Percentiles rank a stretch among this genome's conserved stretches.
Conservation (phyloP, 768 basidiomycete species). For the Xerocomus spinulosus region DNA sequence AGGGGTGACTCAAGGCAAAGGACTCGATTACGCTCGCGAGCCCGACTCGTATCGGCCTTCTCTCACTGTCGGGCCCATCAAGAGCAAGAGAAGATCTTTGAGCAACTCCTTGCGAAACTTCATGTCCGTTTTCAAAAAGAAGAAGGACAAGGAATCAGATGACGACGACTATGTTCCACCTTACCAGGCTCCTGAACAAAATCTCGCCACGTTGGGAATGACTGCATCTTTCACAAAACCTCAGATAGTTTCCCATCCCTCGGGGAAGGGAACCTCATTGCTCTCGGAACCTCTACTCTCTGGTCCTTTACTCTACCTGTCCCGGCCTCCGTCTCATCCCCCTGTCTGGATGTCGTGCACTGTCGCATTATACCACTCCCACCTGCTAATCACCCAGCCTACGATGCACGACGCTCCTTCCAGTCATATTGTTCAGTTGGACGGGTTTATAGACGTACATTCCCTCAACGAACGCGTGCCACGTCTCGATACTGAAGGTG, state of each 20-base stretch:
- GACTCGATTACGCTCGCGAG: too few species aligned
- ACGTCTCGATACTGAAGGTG: conserved; percentile 39
- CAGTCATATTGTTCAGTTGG: conserved; percentile 45
- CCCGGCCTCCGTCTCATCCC: conserved; percentile 26
- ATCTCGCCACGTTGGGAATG: background rate
- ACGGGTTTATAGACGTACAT: conserved; percentile 57
- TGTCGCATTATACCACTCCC: conserved; percentile 33
- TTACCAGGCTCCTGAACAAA: conserved; percentile 6
- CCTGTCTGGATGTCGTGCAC: conserved; percentile 51
- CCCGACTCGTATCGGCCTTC: conserved; percentile 14
- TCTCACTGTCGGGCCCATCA: conserved; percentile 23
- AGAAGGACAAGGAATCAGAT: conserved; percentile 27
- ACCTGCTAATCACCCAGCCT: conserved; percentile 47
- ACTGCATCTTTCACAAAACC: background rate
- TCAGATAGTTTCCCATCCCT: background rate
- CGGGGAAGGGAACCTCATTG: background rate
- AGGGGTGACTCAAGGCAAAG: conserved; percentile 5
- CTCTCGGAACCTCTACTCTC: conserved; percentile 5
- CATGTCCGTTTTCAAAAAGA: conserved; percentile 58
- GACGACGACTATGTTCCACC: conserved; percentile 18
- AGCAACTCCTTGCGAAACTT: conserved; percentile 62
- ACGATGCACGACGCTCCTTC: conserved; percentile 38
- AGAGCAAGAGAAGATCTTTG: conserved; percentile 47
- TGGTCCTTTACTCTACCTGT: conserved; percentile 47
- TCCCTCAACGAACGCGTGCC: conserved; percentile 50